Evolutionary conservation across 768 basidiomycete species (phyloP), one percentile per base, ranked within the genome.

Genomic region (Lentinus brumalis): DNA sequence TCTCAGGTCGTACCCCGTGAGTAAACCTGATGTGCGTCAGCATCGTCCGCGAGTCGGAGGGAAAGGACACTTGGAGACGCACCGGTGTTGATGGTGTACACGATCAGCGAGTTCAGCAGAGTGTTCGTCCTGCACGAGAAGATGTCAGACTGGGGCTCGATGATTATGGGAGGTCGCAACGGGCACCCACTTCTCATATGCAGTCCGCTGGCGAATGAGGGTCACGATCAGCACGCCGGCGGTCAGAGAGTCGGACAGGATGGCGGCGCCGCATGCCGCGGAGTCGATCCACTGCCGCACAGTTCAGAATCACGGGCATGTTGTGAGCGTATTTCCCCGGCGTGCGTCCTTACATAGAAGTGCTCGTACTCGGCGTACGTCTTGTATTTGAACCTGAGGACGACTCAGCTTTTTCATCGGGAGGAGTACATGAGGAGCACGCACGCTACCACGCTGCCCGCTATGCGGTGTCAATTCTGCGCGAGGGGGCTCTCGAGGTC

Each of bases 41-140:
- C 4, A 31, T 14, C 6, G 9, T 14, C 21, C 12, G 21, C 49
- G 21, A 26, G 21, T 26, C 21, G 29, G 9, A 26, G 21, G 21
- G 21, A 10, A 16, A 30, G 26, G 30, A 8, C 31, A 35, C 11
- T 21, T 16, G 31, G 21, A 26, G 21, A 26, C 50, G 30, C 15
- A 41, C 52, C 52, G 5, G 52, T 53, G 39, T 53, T 53, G 52
- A 53, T 53, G 16, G 52, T 32, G 39, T 53, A 53, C 14, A 41
- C 3, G 16, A 53, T 53, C 7, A 53, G 21, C 6, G 15, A 4
- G 29, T 53, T 42, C 21, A 53, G 12, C n/a, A 53, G 5, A 11
- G 4, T 41, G 10, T 53, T 35, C 5, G 52, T 53, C 18, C 52
- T 53, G n/a, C 7, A 38, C 16, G 29, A 9, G 16, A 15, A 18